Percentiles rank a stretch among this genome's conserved stretches.
phyloP scores from a whole-genome alignment of 169 alveolate genomes.

The Cryptosporidium xiaoi region DNA sequence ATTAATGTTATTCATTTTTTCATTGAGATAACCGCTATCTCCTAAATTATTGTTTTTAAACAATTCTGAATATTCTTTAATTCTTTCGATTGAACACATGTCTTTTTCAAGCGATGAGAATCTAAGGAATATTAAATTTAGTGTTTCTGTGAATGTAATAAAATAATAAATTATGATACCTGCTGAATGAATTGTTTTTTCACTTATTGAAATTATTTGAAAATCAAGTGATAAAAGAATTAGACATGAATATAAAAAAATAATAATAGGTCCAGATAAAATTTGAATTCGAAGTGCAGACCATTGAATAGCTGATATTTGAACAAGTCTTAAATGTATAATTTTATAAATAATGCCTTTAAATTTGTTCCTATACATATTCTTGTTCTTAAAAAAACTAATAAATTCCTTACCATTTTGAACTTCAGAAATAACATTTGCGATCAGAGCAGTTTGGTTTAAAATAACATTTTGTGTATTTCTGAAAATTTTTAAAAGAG shows the following conservation, averaged over 20 bases:
- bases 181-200: not conserved
- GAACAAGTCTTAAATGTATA: not conserved
- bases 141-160: conserved; percentile 31
- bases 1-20: not conserved
- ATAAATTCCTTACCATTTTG: conserved; percentile 2
- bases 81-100: conserved; percentile 61
- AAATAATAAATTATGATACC: conserved; percentile 17
- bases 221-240: not conserved
- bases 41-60: not conserved
- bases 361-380: not conserved
- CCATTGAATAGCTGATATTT: conserved; percentile 25
- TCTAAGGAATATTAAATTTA: conserved; percentile 12
- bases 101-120: conserved; percentile 48
- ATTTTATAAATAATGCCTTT: not conserved
- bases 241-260: conserved; percentile 8
- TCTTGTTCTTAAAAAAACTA: not conserved
- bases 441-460: not conserved
- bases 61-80: conserved; percentile 29
- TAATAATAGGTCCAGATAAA: conserved; percentile 34
- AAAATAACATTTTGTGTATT: conserved; percentile 23
- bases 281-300: conserved; percentile 29
- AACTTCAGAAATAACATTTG: conserved; percentile 12
- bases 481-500: conserved; percentile 2
- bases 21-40: not conserved
- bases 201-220: not conserved